Base-by-base conservation (phyloP, 2,329 filamentous ascomycete species). In the Arthrocladium fulminans region DNA sequence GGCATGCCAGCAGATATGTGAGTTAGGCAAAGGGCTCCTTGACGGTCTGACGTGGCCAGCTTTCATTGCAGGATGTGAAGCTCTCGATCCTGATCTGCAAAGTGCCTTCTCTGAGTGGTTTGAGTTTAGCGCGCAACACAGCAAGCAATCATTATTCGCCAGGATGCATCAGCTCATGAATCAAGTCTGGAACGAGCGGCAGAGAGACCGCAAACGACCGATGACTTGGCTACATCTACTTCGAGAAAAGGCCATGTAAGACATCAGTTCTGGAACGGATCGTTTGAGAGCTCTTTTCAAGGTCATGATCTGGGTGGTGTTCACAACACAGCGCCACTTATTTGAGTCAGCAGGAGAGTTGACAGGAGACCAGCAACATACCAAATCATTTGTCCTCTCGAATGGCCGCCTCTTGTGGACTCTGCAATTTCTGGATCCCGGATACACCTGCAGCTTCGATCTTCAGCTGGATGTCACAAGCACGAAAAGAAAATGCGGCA, bases 401-500 rank as follows among this genome's bases (percentile, higher is more conserved):
- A 39, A 39, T 17, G 13, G 39, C 39, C 15, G n/a, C 39, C 15
- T 42, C 39, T 32, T 79, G 73, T 19, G 68, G 68, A 37, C 80
- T 71, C 17, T 72, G 65, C 9, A 73, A 61, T 59, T 79, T 79
- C 23, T 67, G 61, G 7, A 75, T 57, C 0, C 71, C 70, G 37
- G 73, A 72, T 5, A 72, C 73, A 1, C 74, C 75, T 0, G 83
- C 82, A 0, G 82, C 81, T 65, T 87, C 83, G 27, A 80, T 77
- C 56, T 73, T 67, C 40, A 86, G 67, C 66, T 86, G 83, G 30
- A 84, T 74, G 46, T 77, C 73, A 61, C 83, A 86, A 42, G 75
- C 79, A 43, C 81, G 59, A 84, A 83, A 41, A 86, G 62, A 61
- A n/a, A 80, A 86, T 0, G 79, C 79, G 1, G 83, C 83, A 64